Percentiles rank a stretch among this genome's conserved stretches.
Conservation (phyloP, 1,284 basidiomycete genomes). For the Hymenochaete sp. region DNA sequence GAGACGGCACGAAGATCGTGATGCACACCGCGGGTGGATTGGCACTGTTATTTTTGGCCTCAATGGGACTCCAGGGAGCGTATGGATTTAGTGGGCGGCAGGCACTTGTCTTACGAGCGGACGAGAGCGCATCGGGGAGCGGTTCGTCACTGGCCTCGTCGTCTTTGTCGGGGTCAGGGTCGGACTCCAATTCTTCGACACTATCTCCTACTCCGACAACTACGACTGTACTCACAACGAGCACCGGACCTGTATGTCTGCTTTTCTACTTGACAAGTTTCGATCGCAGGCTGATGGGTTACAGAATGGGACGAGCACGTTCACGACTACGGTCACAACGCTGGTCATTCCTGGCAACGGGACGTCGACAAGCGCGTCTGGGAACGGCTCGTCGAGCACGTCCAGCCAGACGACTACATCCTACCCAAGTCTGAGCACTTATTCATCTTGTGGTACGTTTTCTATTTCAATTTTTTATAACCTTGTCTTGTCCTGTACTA, state of each 20-base stretch:
- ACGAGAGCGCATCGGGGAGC: neutral
- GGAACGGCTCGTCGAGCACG: constrained; percentile 7
- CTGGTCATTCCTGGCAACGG: constrained; percentile 5
- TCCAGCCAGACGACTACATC: constrained; percentile 24
- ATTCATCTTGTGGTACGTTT: constrained; percentile 26
- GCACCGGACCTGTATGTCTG: constrained; percentile 9
- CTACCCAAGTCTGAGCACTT: constrained; percentile 25
- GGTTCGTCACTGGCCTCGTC: neutral
- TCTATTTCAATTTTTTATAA: neutral
- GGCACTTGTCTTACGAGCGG: neutral
- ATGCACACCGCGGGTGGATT: neutral
- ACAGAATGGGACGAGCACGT: constrained; percentile 14
- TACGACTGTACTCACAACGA: constrained; percentile 16
- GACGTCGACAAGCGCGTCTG: constrained; percentile 1
- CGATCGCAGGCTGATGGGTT: neutral
- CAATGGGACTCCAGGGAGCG: neutral
- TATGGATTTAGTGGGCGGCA: neutral
- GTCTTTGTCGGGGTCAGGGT: neutral
- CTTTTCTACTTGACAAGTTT: neutral
- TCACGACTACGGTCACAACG: constrained; percentile 13
- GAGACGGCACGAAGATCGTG: neutral
- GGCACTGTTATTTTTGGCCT: neutral
- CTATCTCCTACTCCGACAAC: constrained; percentile 2
- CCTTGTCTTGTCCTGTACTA: neutral
- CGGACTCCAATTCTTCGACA: constrained; percentile 3